Evolutionary conservation across 192 early-diverging fungal species (phyloP).

Genomic region (Mortierella antarctica): DNA sequence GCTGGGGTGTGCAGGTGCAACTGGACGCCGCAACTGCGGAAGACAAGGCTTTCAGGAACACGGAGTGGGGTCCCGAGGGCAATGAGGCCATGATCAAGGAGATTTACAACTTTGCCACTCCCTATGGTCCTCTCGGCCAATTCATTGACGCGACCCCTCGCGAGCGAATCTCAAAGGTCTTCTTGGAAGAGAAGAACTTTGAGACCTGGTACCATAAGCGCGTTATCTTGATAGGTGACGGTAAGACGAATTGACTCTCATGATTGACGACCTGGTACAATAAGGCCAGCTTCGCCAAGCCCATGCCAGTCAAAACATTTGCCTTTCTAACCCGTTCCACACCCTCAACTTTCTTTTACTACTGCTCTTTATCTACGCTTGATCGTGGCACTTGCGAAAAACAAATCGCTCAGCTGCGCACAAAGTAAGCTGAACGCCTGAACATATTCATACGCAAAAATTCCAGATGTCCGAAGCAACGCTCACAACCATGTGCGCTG

Average conservation of each 20-base stretch:
- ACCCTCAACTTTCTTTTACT: not conserved
- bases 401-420: not conserved
- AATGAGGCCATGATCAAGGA: conserved; percentile 23
- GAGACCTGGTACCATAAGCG: conserved; percentile 24
- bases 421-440: not conserved
- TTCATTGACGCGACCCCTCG: conserved; percentile 23
- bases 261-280: too few species aligned
- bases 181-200: conserved; percentile 35
- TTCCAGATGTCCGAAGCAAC: too few species aligned
- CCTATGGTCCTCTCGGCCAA: conserved; percentile 13
- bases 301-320: too few species aligned
- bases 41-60: conserved; percentile 15
- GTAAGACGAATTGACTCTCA: conserved; percentile 2
- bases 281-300: too few species aligned
- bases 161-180: conserved; percentile 29
- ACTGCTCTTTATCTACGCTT: not conserved
- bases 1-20: conserved; percentile 22
- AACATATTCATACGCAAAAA: too few species aligned
- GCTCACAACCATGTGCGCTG: too few species aligned
- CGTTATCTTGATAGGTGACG: conserved; percentile 34
- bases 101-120: conserved; percentile 6
- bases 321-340: not conserved
- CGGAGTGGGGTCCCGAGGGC: conserved; percentile 17
- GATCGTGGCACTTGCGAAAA: too few species aligned
- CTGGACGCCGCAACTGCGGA: not conserved